Base-by-base conservation (phyloP, 352 stramenopile species). In the Phytophthora europaea region DNA sequence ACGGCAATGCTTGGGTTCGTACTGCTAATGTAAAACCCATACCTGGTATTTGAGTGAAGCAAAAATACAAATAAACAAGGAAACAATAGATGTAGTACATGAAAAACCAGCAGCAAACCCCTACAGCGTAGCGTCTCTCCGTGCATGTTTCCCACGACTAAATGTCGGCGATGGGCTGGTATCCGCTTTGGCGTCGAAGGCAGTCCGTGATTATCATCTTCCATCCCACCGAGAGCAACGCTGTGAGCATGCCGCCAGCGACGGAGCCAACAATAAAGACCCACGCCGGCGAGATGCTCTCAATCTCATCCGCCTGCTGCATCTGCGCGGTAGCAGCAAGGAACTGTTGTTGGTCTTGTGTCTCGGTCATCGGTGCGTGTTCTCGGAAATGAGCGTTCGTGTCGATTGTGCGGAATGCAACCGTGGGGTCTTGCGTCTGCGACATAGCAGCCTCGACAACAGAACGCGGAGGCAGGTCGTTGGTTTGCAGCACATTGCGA, bases 401-500 rank as follows among this genome's bases (percentile, higher is more conserved):
- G 15, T 70, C 22, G 1, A 62, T 23, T 34, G 47, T 53, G 10
- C 22, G 15, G 16, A 78, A 70, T 43, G 28, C 47, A 43, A 48
- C 23, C 0, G 48, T 53, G 3, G 43, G 54, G 28, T 75, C 45
- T 53, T 54, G 53, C 20, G 20, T 9, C 15, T 65, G 43, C 43
- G 63, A 59, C 0, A 91, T 54, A 13, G 87, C 45, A 40, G 74
- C 58, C 50, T 90, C 78, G 9, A 94, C 68, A 48, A 78, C 40
- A 2, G 77, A 80, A 50, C 87, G 85, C 1, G 75, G 68, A 3
- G 84, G 87, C n/a, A 93, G n/a, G 45, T 94, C 87, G n/a, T 82
- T 72, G 3, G 87, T 92, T 36, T 78, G 77, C 34, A 73, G 70
- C 6, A 47, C 60, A 59, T 89, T 93, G 16, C 43, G 59, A 6